Base-by-base conservation (phyloP, 129 eudicot genomes). In the Arctium lappa region DNA sequence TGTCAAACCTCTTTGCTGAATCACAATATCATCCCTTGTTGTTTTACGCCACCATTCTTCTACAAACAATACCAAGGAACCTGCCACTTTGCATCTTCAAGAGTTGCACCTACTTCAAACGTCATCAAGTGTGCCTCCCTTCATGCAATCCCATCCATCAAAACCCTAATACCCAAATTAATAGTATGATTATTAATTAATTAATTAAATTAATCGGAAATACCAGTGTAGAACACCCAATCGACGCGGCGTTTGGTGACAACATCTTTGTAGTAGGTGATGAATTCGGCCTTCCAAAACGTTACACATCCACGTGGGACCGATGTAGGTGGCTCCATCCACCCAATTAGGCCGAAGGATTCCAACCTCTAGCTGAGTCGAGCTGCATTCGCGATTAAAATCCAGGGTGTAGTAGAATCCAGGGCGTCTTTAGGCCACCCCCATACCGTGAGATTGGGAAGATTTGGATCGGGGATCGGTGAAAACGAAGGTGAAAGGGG, bases 291-390 rank as follows among this genome's bases (percentile, higher is more conserved):
- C 80, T 92, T 88, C 87, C 97, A 94, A 92, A 0, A 91, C 97
- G 50, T 95, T 82, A 56, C 97, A 92, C 94, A 33, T 91, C 90
- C 4, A 88, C 69, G 0, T 37, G 11, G 0, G 97, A 22, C 98
- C 98, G 13, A 92, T 16, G 37, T 92, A 92, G 30, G 44, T 87
- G 22, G 97, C 97, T 5, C 97, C 97, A 16, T 93, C 88, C 1
- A 95, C 93, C 94, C 97, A 95, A 82, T 93, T 82, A 11, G 99
- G 99, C 2, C 94, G 89, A 31, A 95, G 90, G 36, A 95, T 91
- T 13, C 99, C 97, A 11, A 93, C 93, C 0, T 76, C 87, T 7
- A 91, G 69, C 66, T 85, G 88, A 2, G 78, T 38, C 0, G 88
- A 78, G 12, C 81, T 5, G 80, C 92, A 91, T 18, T 75, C 50